These are phyloP conservation scores for Linaria vulgaris DNA, from an alignment of 257 asterid species.

Conservation along the genomic window DNA sequence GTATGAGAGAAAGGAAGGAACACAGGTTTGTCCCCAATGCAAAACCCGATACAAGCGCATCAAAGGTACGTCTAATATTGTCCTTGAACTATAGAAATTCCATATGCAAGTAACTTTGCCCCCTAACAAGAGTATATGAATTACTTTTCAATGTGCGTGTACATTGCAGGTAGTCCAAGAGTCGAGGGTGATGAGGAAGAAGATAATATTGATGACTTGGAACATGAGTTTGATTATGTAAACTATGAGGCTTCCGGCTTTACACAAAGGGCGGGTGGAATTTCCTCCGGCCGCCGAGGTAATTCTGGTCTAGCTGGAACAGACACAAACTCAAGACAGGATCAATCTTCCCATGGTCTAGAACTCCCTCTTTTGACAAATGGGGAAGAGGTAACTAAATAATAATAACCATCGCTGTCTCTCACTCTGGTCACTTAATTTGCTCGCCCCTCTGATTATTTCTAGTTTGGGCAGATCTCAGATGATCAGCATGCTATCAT, in stretches of 20 bases:
- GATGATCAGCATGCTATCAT: constrained; percentile 64
- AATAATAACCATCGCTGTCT: not conserved
- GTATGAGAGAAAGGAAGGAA: constrained; percentile 91
- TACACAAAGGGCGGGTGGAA: constrained; percentile 27
- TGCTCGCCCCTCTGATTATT: constrained; percentile 8
- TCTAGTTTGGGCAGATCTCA: constrained; percentile 49
- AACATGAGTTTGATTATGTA: constrained; percentile 67
- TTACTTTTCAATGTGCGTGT: not conserved
- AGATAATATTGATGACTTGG: constrained; percentile 80
- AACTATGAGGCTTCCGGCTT: constrained; percentile 35
- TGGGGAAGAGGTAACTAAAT: constrained; percentile 71
- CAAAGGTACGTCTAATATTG: constrained; percentile 46
- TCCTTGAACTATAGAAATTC: not conserved
- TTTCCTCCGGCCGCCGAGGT: constrained; percentile 37
- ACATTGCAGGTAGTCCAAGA: constrained; percentile 67
- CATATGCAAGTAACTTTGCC: not conserved
- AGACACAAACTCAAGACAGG: constrained; percentile 33
- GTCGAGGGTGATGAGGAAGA: constrained; percentile 98
- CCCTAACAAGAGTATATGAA: constrained; percentile 2
- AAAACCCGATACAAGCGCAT: constrained; percentile 85
- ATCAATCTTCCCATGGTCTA: constrained; percentile 36
- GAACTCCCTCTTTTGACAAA: constrained; percentile 74
- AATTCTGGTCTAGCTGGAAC: constrained; percentile 40
- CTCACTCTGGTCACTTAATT: not conserved
- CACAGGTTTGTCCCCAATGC: constrained; percentile 89